Conservation (phyloP, 805 yeast species). For the Lachancea lanzarotensis region DNA sequence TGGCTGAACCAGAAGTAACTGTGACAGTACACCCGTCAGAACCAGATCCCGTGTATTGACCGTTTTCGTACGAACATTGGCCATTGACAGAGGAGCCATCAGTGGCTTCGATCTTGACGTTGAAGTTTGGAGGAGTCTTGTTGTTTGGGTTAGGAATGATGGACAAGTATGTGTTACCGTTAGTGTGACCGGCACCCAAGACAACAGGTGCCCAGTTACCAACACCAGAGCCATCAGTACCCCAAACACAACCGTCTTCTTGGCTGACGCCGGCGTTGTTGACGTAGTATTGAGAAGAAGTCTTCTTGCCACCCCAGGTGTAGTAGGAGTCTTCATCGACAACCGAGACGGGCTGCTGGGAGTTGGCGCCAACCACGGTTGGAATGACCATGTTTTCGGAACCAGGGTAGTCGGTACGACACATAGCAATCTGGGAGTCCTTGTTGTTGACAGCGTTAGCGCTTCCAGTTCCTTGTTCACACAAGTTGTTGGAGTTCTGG, state of each 20-base stretch:
- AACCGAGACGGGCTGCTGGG: constrained; percentile 60
- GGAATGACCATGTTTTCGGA: constrained; percentile 98
- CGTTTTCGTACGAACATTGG: constrained; percentile 72
- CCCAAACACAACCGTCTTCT: constrained; percentile 95
- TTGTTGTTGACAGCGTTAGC: constrained; percentile 66
- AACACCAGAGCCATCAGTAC: constrained; percentile 63
- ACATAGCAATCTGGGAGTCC: constrained; percentile 67
- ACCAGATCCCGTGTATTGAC: constrained; percentile 59
- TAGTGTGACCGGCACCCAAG: constrained; percentile 83
- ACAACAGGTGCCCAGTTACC: constrained; percentile 99
- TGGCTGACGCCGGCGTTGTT: constrained; percentile 90
- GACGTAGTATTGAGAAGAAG: constrained; percentile 95
- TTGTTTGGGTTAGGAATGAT: constrained; percentile 95
- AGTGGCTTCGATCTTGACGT: constrained; percentile 71
- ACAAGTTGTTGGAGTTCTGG: constrained; percentile 57
- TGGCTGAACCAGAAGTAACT: constrained; percentile 52
- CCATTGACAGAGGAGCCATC: constrained; percentile 60
- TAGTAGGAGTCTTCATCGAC: constrained; percentile 75
- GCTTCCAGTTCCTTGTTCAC: constrained; percentile 77
- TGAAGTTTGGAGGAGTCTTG: constrained; percentile 57
- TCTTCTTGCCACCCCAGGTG: constrained; percentile 70
- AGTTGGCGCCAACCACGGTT: constrained; percentile 70
- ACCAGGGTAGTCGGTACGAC: constrained; percentile 99
- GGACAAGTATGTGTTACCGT: constrained; percentile 72
- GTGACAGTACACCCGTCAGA: constrained; percentile 77